Evolutionary conservation across 495 filamentous ascomycete genomes (phyloP).

Genomic region (Parachaetomium inaequale): DNA sequence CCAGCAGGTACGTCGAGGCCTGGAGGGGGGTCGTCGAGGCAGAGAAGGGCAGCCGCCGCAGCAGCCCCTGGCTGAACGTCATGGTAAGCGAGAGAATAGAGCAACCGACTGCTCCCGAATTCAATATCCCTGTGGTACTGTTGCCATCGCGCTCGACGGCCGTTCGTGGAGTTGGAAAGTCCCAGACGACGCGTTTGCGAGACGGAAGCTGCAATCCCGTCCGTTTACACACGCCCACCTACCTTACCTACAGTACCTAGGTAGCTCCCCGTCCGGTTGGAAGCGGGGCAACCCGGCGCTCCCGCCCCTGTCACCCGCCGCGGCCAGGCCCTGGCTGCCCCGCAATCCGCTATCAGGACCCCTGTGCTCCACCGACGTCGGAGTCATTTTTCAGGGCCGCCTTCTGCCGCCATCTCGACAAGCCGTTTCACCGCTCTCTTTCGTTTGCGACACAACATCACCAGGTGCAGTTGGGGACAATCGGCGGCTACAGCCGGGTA

Average conservation of each 20-base stretch:
- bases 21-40: constrained; percentile 63
- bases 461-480: constrained; percentile 4
- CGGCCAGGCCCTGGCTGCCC: constrained; percentile 6
- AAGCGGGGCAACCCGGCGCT: constrained; percentile 11
- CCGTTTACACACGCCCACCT: neutral
- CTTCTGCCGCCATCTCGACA: constrained; percentile 1
- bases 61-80: constrained; percentile 31
- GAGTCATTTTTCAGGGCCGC: constrained; percentile 17
- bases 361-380: constrained; percentile 24
- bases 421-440: constrained; percentile 17
- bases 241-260: neutral
- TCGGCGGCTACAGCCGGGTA: neutral
- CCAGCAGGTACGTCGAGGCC: constrained; percentile 78
- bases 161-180: neutral
- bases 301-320: constrained; percentile 3
- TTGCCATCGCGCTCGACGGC: neutral
- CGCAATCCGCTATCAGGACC: constrained; percentile 19
- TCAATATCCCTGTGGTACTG: neutral
- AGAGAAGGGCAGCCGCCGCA: constrained; percentile 53
- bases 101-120: neutral
- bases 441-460: constrained; percentile 2
- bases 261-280: neutral
- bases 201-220: neutral
- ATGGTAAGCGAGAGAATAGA: constrained; percentile 1
- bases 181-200: neutral